Conservation (phyloP, 495 filamentous ascomycete genomes). For the Jackrogersella multiformis region DNA sequence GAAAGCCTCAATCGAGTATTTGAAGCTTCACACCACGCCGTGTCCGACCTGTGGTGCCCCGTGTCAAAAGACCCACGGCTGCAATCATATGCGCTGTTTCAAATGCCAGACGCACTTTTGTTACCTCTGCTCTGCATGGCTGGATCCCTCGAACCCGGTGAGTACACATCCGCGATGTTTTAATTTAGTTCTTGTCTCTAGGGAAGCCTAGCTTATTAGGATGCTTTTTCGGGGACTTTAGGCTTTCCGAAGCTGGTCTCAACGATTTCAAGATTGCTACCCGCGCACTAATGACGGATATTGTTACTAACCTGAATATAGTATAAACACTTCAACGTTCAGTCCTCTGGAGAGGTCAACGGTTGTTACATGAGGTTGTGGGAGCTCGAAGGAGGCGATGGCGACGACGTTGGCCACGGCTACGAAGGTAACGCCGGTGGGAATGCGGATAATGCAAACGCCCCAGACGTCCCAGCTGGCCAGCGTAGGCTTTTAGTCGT, state of each 20-base stretch:
- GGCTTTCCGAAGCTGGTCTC: background rate
- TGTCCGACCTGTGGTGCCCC: slow-evolving; percentile 92
- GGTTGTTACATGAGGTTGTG: slow-evolving; percentile 85
- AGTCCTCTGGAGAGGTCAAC: slow-evolving; percentile 58
- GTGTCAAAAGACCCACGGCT: slow-evolving; percentile 89
- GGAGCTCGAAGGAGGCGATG: slow-evolving; percentile 89
- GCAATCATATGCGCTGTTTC: slow-evolving; percentile 98
- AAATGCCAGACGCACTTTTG: slow-evolving; percentile 93
- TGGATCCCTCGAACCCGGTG: slow-evolving; percentile 76
- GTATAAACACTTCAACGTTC: slow-evolving; percentile 84
- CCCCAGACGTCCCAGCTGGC: slow-evolving; percentile 20
- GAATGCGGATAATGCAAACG: slow-evolving; percentile 4
- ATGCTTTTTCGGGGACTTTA: background rate
- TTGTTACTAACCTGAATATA: slow-evolving; percentile 20
- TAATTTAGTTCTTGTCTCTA: background rate
- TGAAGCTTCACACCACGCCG: slow-evolving; percentile 78
- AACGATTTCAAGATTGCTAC: background rate
- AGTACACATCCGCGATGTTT: slow-evolving; percentile 13
- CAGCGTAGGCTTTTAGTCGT: slow-evolving; percentile 35
- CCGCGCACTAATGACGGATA: background rate
- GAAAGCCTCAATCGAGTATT: slow-evolving; percentile 81
- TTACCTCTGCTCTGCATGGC: slow-evolving; percentile 90
- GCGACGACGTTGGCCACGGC: slow-evolving; percentile 64
- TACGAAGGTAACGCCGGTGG: slow-evolving; percentile 56
- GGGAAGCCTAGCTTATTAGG: background rate